Evolutionary conservation across 2,329 filamentous ascomycete species (phyloP).

Genomic region (Pseudogymnoascus sp.): DNA sequence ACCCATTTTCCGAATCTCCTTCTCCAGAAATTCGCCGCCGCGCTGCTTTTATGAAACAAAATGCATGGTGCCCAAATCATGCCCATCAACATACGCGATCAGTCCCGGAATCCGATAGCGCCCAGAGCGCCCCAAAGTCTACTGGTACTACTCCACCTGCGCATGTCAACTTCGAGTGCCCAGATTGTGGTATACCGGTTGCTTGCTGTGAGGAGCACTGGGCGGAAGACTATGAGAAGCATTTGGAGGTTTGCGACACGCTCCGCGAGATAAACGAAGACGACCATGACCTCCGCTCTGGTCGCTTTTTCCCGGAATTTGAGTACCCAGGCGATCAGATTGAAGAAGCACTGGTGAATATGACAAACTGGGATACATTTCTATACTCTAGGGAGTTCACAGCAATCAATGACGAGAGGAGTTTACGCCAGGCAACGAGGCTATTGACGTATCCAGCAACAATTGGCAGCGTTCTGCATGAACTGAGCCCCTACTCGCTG

Average conservation of each 20-base stretch:
- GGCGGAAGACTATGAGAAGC: constrained; percentile 89
- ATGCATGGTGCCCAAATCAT: constrained; percentile 89
- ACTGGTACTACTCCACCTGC: constrained; percentile 57
- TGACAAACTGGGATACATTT: constrained; percentile 98
- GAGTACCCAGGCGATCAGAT: constrained; percentile 83
- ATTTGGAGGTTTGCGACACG: constrained; percentile 86
- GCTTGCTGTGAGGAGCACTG: constrained; percentile 94
- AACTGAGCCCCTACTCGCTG: constrained; percentile 86
- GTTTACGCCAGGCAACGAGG: constrained; percentile 86
- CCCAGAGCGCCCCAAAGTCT: constrained; percentile 49
- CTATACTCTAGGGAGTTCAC: constrained; percentile 87
- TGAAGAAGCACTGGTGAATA: constrained; percentile 87
- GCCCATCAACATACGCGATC: constrained; percentile 70
- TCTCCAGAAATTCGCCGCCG: constrained; percentile 79
- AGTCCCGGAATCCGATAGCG: constrained; percentile 55
- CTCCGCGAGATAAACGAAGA: constrained; percentile 94
- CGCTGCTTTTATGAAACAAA: constrained; percentile 84
- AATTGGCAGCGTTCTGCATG: constrained; percentile 83
- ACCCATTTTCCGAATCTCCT: constrained; percentile 82
- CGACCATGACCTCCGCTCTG: constrained; percentile 87
- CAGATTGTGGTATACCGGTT: constrained; percentile 88
- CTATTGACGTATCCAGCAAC: constrained; percentile 91
- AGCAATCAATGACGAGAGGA: constrained; percentile 83
- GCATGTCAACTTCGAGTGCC: constrained; percentile 89
- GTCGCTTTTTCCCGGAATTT: constrained; percentile 88